Percentiles rank a stretch among this genome's conserved stretches.
These are phyloP conservation scores for Davidsoniella australis DNA, from an alignment of 2,329 filamentous ascomycete genomes.

Conservation along the genomic window DNA sequence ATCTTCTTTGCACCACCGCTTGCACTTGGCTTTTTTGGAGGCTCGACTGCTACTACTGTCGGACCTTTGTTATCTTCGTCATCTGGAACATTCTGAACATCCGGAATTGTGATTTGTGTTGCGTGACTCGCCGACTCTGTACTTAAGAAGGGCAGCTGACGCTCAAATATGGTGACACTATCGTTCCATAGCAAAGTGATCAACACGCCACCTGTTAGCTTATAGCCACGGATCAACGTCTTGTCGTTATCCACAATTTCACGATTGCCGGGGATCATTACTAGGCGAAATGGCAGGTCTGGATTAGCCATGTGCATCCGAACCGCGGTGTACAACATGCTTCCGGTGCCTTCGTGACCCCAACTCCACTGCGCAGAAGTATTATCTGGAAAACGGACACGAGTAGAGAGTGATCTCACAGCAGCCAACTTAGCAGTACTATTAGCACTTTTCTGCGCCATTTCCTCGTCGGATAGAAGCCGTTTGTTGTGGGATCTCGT, in stretches of 20 bases:
- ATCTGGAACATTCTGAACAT: conserved; percentile 26
- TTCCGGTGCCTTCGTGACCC: conserved; percentile 48
- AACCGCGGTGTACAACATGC: conserved; percentile 59
- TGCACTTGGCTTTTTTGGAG: conserved; percentile 19
- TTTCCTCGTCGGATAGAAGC: conserved; percentile 66
- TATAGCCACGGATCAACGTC: conserved; percentile 53
- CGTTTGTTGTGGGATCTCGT: conserved; percentile 52
- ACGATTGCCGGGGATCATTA: conserved; percentile 39
- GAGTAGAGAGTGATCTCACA: conserved; percentile 53
- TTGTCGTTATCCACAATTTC: conserved; percentile 30
- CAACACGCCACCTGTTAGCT: conserved; percentile 46
- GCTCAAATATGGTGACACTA: conserved; percentile 35
- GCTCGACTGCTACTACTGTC: conserved; percentile 15
- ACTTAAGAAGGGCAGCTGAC: conserved; percentile 43
- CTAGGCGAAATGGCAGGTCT: conserved; percentile 53
- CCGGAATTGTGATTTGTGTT: conserved; percentile 47
- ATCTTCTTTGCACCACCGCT: conserved; percentile 28
- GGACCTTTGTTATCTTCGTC: conserved; percentile 22
- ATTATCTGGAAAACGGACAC: conserved; percentile 77
- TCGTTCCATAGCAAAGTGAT: conserved; percentile 63
- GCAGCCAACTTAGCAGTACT: conserved; percentile 48
- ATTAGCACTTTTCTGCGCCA: conserved; percentile 50
- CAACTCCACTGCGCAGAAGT: conserved; percentile 60
- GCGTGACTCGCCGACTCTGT: conserved; percentile 41
- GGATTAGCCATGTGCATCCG: conserved; percentile 49